These are phyloP conservation scores for Cyamopsis tetragonoloba DNA, from an alignment of 306 rosid species.

Conservation along the genomic window DNA sequence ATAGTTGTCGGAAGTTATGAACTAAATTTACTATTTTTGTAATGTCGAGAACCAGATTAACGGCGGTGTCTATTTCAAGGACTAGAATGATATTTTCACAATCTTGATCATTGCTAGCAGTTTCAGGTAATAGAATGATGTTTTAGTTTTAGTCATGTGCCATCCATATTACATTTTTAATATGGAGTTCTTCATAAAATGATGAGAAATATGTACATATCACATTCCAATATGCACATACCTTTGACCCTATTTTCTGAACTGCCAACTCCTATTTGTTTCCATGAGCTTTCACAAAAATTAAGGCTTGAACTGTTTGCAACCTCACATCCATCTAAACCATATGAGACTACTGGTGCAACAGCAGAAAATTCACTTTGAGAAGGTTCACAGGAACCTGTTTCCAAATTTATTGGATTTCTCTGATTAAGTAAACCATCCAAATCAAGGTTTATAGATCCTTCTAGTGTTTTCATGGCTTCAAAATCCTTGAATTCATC, in stretches of 20 bases:
- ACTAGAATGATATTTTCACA: too few species aligned
- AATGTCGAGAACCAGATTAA: too few species aligned
- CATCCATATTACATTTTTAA: too few species aligned
- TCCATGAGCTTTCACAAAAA: conserved; percentile 69
- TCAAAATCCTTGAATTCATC: conserved; percentile 43
- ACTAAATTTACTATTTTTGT: too few species aligned
- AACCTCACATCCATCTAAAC: conserved; percentile 81
- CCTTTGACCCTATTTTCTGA: conserved; percentile 74
- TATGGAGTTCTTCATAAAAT: too few species aligned
- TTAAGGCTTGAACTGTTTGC: conserved; percentile 79
- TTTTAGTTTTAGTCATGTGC: too few species aligned
- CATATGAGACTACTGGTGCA: conserved; percentile 81
- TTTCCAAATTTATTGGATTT: conserved; percentile 44
- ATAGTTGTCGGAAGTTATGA: too few species aligned
- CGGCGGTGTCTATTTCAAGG: too few species aligned
- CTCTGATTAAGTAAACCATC: conserved; percentile 61
- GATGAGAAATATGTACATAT: not conserved
- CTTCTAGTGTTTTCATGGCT: too few species aligned
- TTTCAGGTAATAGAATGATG: too few species aligned
- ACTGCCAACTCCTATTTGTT: conserved; percentile 57
- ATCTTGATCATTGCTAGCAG: too few species aligned
- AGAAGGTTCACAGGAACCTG: conserved; percentile 74
- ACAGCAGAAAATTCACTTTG: conserved; percentile 96
- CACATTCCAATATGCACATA: too few species aligned
- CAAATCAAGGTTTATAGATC: conserved; percentile 40